A percentile compares a stretch with the other conserved stretches of the same genome.
phyloP scores from a whole-genome alignment of 306 rosid genomes.

The Glycyrrhiza uralensis region DNA sequence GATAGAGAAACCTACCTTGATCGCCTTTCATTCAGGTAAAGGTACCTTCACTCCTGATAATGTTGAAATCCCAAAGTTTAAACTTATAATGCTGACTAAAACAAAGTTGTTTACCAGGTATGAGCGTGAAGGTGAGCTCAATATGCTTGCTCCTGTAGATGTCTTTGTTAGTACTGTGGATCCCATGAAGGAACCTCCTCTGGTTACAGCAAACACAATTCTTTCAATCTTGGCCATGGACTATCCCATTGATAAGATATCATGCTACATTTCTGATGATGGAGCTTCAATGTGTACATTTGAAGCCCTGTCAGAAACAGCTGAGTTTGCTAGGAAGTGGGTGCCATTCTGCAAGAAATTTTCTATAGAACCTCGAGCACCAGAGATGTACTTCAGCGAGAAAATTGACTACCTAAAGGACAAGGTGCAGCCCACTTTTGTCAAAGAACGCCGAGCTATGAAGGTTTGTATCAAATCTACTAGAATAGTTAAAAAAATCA shows the following conservation, averaged over 20 bases:
- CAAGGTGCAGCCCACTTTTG: conserved; percentile 96
- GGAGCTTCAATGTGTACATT: conserved; percentile 96
- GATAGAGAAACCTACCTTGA: conserved; percentile 93
- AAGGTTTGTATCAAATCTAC: conserved; percentile 50
- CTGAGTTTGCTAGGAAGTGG: conserved; percentile 93
- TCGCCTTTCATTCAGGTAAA: conserved; percentile 80
- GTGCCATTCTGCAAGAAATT: conserved; percentile 95
- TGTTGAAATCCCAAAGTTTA: background rate
- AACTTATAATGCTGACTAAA: conserved; percentile 8
- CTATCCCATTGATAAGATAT: conserved; percentile 83
- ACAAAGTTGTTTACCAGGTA: conserved; percentile 23
- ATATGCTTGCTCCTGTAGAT: conserved; percentile 78
- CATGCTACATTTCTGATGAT: conserved; percentile 92
- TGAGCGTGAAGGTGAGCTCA: conserved; percentile 89
- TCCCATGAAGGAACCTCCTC: conserved; percentile 96
- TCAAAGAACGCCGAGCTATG: conserved; percentile 92
- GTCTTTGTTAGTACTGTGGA: conserved; percentile 96
- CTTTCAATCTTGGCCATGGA: conserved; percentile 92
- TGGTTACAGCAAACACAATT: conserved; percentile 82
- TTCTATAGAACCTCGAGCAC: conserved; percentile 79
- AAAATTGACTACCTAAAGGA: conserved; percentile 92
- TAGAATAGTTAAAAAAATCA: background rate
- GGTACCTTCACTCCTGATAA: background rate
- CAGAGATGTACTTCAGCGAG: conserved; percentile 83
- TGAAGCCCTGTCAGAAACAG: conserved; percentile 81